Evolutionary conservation across 257 asterid genomes (phyloP).

Genomic region (Nicotiana obtusifolia): DNA sequence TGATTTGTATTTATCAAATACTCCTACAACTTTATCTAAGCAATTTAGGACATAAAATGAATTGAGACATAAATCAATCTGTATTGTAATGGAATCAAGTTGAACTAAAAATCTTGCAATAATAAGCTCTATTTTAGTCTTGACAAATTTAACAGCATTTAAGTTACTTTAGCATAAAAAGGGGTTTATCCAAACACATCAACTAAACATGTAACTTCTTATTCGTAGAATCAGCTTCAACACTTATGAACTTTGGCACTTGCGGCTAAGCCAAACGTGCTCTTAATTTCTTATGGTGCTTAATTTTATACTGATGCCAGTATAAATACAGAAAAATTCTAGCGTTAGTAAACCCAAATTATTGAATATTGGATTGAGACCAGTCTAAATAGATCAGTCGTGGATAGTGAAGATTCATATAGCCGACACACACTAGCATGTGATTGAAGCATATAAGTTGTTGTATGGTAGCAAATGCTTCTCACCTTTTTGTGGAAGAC

Average conservation of each 20-base stretch:
- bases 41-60: neutral
- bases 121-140: neutral
- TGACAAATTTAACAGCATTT: neutral
- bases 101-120: neutral
- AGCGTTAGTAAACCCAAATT: too few species aligned
- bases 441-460: neutral
- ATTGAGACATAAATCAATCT: neutral
- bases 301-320: too few species aligned
- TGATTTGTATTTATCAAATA: too few species aligned
- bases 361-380: neutral
- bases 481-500: conserved; percentile 7
- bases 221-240: neutral
- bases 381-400: neutral
- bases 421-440: neutral
- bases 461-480: neutral
- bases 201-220: neutral
- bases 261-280: neutral
- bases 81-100: neutral
- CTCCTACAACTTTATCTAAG: neutral
- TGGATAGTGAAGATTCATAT: neutral
- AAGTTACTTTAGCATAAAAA: neutral
- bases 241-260: neutral
- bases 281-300: too few species aligned
- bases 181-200: neutral
- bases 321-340: neutral